A percentile compares a stretch with the other conserved stretches of the same genome.
Conservation (phyloP, 2,329 filamentous ascomycete genomes). For the Alternaria rosae region DNA sequence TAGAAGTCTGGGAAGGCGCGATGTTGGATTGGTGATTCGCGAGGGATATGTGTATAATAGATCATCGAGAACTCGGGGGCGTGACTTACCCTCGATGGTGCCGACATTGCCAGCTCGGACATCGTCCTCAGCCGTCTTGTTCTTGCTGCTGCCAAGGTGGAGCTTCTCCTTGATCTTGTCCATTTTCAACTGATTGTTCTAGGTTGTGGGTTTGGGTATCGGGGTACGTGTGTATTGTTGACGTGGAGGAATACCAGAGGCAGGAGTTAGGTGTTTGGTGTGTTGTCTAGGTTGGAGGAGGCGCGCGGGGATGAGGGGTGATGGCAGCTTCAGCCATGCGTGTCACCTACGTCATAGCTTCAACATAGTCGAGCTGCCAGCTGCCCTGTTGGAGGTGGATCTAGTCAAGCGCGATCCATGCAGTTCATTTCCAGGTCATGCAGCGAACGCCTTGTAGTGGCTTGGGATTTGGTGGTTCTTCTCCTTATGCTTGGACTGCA, state of each 20-base stretch:
- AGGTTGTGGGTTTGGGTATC: constrained; percentile 1
- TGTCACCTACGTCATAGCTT: constrained; percentile 26
- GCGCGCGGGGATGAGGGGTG: constrained; percentile 20
- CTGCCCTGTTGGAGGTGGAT: constrained; percentile 19
- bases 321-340: constrained; percentile 19
- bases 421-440: constrained; percentile 1
- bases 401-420: constrained; percentile 10
- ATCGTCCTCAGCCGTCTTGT: constrained; percentile 41
- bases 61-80: background rate
- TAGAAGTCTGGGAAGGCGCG: background rate
- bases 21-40: background rate
- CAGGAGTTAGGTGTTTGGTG: constrained; percentile 9
- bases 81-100: constrained; percentile 29
- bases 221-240: background rate
- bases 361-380: constrained; percentile 11
- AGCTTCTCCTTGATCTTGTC: constrained; percentile 49
- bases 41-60: background rate
- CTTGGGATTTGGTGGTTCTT: background rate
- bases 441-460: constrained; percentile 2
- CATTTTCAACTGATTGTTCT: constrained; percentile 27
- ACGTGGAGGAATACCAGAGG: background rate
- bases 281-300: constrained; percentile 9
- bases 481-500: background rate
- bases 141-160: constrained; percentile 40
- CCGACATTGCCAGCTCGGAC: constrained; percentile 24